phyloP scores from a whole-genome alignment of 345 rosid genomes.

The Citrus maxima region DNA sequence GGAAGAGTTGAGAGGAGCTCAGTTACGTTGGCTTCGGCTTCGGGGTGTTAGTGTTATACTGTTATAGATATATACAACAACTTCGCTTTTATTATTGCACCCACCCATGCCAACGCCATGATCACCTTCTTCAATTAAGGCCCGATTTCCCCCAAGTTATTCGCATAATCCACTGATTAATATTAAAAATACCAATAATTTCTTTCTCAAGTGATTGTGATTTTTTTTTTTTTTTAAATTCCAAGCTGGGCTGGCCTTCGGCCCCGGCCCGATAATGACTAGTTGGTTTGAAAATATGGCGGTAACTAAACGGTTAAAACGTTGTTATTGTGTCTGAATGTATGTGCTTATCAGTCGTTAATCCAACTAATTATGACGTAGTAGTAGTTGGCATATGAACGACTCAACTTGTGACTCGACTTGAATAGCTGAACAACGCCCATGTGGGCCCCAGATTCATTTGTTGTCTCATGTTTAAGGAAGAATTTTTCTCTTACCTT shows the following conservation, averaged over 20 bases:
- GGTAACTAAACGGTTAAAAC: slow-evolving; percentile 27
- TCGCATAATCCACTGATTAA: neutral
- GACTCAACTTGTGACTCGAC: slow-evolving; percentile 10
- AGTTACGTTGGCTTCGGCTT: neutral
- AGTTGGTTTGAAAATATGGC: slow-evolving; percentile 23
- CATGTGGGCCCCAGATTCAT: slow-evolving; percentile 28
- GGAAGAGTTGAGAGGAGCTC: neutral
- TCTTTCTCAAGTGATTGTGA: neutral
- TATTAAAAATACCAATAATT: neutral
- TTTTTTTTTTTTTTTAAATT: neutral
- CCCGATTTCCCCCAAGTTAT: neutral
- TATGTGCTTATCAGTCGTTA: slow-evolving; percentile 14
- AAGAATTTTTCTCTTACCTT: slow-evolving; percentile 2
- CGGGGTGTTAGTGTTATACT: neutral
- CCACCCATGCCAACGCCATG: neutral
- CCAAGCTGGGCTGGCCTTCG: neutral
- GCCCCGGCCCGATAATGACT: too few species aligned
- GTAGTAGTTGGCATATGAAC: neutral
- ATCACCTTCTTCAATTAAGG: neutral
- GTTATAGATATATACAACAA: neutral
- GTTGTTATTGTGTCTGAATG: slow-evolving; percentile 20
- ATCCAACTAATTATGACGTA: neutral
- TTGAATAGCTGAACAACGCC: slow-evolving; percentile 18
- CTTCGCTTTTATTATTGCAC: neutral
- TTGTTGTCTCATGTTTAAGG: slow-evolving; percentile 18